A percentile compares a stretch with the other conserved stretches of the same genome.
Conservation (phyloP, 371 early-diverging fungal genomes). For the Scutellospora calospora region DNA sequence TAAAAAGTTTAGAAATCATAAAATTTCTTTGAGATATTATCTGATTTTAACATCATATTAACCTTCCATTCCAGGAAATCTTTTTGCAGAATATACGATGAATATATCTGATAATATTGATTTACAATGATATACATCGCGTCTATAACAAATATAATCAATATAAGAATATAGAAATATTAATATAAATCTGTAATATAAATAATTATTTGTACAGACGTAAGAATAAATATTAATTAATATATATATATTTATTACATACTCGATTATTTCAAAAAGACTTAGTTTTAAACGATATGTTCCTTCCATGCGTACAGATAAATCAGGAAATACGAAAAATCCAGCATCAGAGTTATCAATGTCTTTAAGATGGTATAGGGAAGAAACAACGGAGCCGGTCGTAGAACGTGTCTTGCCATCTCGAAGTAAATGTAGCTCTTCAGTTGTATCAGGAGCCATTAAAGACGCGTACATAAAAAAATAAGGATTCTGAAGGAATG, state of each 20-base stretch:
- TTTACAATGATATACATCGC: constrained; percentile 82
- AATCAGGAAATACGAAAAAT: constrained; percentile 96
- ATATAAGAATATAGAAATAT: not conserved
- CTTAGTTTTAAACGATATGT: constrained; percentile 88
- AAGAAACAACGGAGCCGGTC: constrained; percentile 90
- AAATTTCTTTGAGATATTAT: not conserved
- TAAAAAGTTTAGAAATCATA: not conserved
- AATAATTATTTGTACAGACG: not conserved
- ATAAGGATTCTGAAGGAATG: constrained; percentile 85
- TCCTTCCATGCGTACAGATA: constrained; percentile 93
- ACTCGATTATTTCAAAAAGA: constrained; percentile 89
- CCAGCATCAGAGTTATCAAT: constrained; percentile 88
- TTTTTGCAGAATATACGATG: constrained; percentile 90
- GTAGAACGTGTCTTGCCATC: constrained; percentile 81
- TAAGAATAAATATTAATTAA: not conserved
- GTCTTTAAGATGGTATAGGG: constrained; percentile 88
- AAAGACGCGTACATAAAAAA: constrained; percentile 88
- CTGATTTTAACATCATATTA: not conserved
- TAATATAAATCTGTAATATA: no score
- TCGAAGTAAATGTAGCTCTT: constrained; percentile 75
- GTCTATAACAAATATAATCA: constrained; percentile 49
- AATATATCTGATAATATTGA: constrained; percentile 81
- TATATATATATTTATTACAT: constrained; percentile 47
- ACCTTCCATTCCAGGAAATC: constrained; percentile 94
- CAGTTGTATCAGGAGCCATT: constrained; percentile 70